phyloP scores from a whole-genome alignment of 2,329 filamentous ascomycete genomes.

The Fusarium palustre region DNA sequence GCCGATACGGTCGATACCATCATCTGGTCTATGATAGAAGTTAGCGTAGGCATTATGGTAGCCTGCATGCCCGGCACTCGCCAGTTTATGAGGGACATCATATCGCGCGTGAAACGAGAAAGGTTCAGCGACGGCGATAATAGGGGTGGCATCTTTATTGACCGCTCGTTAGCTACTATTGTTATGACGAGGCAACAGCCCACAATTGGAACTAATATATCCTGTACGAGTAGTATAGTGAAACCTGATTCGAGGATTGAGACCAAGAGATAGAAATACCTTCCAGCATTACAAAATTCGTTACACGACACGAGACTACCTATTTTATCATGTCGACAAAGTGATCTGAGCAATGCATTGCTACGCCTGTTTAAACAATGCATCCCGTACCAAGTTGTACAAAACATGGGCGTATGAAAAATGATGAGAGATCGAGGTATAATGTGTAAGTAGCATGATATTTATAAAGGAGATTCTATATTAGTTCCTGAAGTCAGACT shows the following conservation, averaged over 20 bases:
- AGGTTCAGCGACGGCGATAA: accelerated
- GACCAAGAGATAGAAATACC: neutral
- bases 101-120: neutral
- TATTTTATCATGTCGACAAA: too few species aligned
- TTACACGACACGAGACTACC: too few species aligned
- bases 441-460: neutral
- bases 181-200: neutral
- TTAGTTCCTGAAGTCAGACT: neutral
- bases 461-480: neutral
- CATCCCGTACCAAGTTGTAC: too few species aligned
- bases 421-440: too few species aligned
- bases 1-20: neutral
- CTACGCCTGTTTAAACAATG: too few species aligned
- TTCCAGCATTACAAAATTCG: accelerated
- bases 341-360: too few species aligned
- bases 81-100: neutral
- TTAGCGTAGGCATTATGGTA: constrained; percentile 17
- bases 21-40: constrained; percentile 9
- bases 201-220: neutral
- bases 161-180: neutral
- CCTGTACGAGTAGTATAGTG: neutral
- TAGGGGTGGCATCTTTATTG: neutral
- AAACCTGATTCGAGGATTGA: neutral
- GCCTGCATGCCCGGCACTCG: constrained; percentile 21
- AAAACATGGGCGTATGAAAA: too few species aligned